Base-by-base conservation (phyloP, 176 grass and related monocot genomes). In the Aegilops sharonensis region DNA sequence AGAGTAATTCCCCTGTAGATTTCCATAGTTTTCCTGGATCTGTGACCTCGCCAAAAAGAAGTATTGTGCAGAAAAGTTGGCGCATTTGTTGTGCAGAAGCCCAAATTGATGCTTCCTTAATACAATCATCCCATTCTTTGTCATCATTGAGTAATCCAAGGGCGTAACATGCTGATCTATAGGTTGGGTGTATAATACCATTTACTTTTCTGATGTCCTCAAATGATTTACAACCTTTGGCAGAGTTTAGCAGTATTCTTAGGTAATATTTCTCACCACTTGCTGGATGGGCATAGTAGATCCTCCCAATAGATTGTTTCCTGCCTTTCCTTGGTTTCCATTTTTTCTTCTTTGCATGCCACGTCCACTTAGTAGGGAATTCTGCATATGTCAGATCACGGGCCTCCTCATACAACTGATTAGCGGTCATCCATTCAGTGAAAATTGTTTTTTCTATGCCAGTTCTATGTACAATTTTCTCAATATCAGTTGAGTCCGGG, bases 81-180 rank as follows among this genome's bases (percentile, higher is more conserved):
- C 64, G 24, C 35, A 85, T 78, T n/a, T 79, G 11, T 8, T 37
- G 20, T 27, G 71, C 43, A 0, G 31, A 78, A 27, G 73, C 74
- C 73, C 74, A 85, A 78, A 30, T 10, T 11, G 73, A 78, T 25
- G 45, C 83, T n/a, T 85, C 83, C 20, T 85, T 68, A 32, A 85
- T 78, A 34, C 31, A 78, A 5, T 68, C 62, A 6, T 78, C 83
- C 73, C 62, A 47, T 11, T 76, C 77, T 5, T 72, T 82, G 30
- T 87, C 39, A 61, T 90, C 83, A 60, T 68, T 63, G 1, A 86
- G 32, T 12, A 91, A 48, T 4, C 81, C 68, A 11, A 64, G 60
- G 2, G 86, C 77, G n/a, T 88, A 67, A 5, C 86, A 91, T 2
- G 90, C 36, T 2, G 83, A 69, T 77, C 84, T 88, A 20, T 69